These are phyloP conservation scores for Cichorium intybus DNA, from an alignment of 140 eudicot species.

Conservation along the genomic window DNA sequence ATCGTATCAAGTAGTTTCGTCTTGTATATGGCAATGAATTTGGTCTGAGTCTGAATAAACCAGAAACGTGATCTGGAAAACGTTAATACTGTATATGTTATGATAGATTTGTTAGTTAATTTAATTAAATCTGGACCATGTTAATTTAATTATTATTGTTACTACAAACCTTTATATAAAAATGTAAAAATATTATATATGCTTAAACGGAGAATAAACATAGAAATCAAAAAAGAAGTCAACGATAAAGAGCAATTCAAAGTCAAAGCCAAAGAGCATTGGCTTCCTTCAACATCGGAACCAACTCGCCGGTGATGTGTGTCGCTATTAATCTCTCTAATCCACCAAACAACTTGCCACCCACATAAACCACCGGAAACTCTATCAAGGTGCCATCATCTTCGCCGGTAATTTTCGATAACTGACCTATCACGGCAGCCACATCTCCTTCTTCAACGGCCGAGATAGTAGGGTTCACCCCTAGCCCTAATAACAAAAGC, in stretches of 20 bases:
- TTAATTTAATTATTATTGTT: no score
- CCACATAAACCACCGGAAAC: slow-evolving; percentile 78
- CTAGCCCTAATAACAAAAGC: slow-evolving; percentile 61
- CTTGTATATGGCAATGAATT: no score
- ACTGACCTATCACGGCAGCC: slow-evolving; percentile 17
- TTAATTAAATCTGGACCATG: neutral
- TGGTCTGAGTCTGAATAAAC: neutral
- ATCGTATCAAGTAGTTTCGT: no score
- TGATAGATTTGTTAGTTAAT: neutral
- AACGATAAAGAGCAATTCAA: neutral
- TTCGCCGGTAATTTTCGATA: slow-evolving; percentile 23
- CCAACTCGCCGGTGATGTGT: slow-evolving; percentile 79
- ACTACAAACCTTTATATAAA: neutral
- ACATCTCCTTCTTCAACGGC: slow-evolving; percentile 48
- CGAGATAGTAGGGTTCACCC: slow-evolving; percentile 62
- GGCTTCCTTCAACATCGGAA: slow-evolving; percentile 64
- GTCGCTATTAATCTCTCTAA: slow-evolving; percentile 63
- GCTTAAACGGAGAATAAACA: neutral
- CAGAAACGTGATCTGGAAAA: no score
- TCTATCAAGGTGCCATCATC: slow-evolving; percentile 3
- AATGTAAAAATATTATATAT: neutral
- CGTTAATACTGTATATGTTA: neutral
- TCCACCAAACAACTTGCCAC: slow-evolving; percentile 82
- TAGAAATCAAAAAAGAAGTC: no score
- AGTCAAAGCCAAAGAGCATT: slow-evolving; percentile 81